Evolutionary conservation across 2,329 filamentous ascomycete genomes (phyloP).

Genomic region (Scolecobasidium constrictum): DNA sequence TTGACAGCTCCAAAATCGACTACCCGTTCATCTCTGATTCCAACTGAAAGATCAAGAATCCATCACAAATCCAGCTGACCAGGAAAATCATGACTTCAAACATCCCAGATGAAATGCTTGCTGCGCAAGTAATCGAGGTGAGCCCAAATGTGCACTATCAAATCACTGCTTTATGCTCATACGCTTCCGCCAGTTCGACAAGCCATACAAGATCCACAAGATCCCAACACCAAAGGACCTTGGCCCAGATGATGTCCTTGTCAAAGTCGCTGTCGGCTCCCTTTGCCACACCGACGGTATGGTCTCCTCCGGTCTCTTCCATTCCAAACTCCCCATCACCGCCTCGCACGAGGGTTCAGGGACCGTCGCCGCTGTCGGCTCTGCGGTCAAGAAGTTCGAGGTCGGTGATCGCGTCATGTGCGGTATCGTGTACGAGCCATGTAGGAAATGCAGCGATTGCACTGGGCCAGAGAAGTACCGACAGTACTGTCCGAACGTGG

Average conservation of each 20-base stretch:
- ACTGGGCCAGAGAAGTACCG: conserved; percentile 33
- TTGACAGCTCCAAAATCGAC: too few species aligned
- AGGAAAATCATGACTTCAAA: conserved; percentile 13
- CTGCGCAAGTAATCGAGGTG: conserved; percentile 37
- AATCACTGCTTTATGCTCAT: too few species aligned
- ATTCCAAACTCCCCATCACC: conserved; percentile 37
- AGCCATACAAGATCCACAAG: conserved; percentile 42
- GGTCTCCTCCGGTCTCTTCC: conserved; percentile 41
- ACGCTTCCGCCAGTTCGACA: conserved; percentile 40
- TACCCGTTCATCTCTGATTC: too few species aligned
- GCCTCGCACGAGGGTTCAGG: conserved; percentile 48
- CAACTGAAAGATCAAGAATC: too few species aligned
- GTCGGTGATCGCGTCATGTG: conserved; percentile 46
- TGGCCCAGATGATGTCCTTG: conserved; percentile 42
- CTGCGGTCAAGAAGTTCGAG: conserved; percentile 30
- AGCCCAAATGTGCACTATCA: too few species aligned
- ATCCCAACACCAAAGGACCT: conserved; percentile 39
- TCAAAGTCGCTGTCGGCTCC: conserved; percentile 49
- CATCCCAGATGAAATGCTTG: conserved; percentile 36
- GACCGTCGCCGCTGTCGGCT: conserved; percentile 40
- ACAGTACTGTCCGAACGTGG: conserved; percentile 41
- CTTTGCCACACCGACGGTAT: conserved; percentile 54
- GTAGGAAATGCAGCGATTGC: conserved; percentile 44
- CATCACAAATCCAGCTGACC: too few species aligned
- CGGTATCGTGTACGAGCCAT: conserved; percentile 41